A percentile compares a stretch with the other conserved stretches of the same genome.
Conservation (phyloP, 257 asterid species). For the Solanum clarkiae region DNA sequence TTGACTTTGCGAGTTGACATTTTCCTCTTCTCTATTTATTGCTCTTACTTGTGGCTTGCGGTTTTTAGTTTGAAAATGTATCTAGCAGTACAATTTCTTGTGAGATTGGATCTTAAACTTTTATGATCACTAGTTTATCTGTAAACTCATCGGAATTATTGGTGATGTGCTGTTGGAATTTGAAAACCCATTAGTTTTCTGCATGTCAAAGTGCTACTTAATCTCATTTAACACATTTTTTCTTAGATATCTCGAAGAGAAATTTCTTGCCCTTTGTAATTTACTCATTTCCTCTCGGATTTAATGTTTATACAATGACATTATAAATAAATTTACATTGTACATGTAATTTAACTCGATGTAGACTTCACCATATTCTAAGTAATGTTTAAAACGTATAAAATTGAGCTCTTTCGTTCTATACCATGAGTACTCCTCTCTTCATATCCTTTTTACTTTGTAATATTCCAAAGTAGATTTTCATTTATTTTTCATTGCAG, state of each 20-base stretch:
- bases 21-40: not conserved
- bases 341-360: not conserved
- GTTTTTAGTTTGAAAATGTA: not conserved
- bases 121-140: not conserved
- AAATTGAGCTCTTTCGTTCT: not conserved
- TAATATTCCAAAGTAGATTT: not conserved
- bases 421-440: not conserved
- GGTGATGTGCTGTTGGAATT: not conserved
- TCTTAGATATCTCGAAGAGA: not conserved
- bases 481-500: conserved; percentile 16
- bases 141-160: not conserved
- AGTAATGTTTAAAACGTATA: not conserved
- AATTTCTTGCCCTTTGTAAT: not conserved
- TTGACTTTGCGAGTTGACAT: not conserved
- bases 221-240: not conserved
- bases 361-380: not conserved
- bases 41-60: not conserved
- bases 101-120: not conserved
- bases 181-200: not conserved
- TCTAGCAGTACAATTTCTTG: not conserved
- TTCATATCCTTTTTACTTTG: not conserved
- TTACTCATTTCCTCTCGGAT: not conserved
- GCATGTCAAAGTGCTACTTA: not conserved
- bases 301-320: not conserved
- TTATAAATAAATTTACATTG: not conserved